These are phyloP conservation scores for Capsella rubella DNA, from an alignment of 441 rosid genomes.

Conservation along the genomic window DNA sequence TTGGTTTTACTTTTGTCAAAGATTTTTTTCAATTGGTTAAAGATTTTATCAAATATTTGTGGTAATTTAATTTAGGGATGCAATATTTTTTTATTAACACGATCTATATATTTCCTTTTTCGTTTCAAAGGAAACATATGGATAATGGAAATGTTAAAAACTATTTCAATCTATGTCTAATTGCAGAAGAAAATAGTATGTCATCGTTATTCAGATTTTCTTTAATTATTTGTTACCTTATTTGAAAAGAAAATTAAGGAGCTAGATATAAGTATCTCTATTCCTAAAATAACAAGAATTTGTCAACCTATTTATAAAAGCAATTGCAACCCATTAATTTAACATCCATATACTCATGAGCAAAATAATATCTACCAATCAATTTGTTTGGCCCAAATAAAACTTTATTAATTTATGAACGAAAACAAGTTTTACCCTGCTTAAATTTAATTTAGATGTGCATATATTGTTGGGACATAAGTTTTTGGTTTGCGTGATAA, in stretches of 20 bases:
- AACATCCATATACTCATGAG: too few relatives aligned
- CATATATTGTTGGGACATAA: neutral
- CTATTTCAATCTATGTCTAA: neutral
- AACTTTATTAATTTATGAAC: neutral
- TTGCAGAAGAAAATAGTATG: neutral
- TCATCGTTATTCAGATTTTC: neutral
- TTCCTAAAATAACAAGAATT: neutral
- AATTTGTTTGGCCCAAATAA: neutral
- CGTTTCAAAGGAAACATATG: neutral
- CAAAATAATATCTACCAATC: too few relatives aligned
- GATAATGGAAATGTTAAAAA: neutral
- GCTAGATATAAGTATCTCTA: neutral
- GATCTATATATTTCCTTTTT: neutral
- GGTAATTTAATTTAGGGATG: neutral
- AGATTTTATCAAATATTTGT: neutral
- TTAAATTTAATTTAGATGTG: neutral
- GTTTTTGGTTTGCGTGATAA: neutral
- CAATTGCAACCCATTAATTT: too few relatives aligned
- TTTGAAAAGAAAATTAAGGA: neutral
- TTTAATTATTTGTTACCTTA: neutral
- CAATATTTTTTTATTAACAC: neutral
- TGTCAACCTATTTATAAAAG: neutral
- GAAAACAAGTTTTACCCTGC: neutral
- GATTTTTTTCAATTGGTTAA: neutral
- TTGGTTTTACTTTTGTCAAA: neutral